Conservation (phyloP, 1,284 basidiomycete species). For the Cutaneotrichosporon sp. region DNA sequence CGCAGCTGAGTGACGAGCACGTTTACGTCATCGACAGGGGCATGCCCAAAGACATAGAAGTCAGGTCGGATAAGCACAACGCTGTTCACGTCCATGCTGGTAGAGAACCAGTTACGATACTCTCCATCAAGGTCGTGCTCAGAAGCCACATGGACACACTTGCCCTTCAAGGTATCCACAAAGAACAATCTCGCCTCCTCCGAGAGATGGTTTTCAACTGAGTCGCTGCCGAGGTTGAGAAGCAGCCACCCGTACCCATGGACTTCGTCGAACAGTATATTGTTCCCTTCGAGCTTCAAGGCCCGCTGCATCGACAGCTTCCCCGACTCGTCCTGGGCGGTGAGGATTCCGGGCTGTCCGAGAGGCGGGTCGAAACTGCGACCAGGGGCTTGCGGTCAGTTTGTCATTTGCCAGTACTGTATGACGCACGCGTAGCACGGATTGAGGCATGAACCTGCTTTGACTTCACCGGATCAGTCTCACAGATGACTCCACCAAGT, state of each 20-base stretch:
- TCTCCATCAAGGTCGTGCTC: slow-evolving; percentile 5
- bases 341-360: slow-evolving; percentile 11
- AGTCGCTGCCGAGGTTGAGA: slow-evolving; percentile 1
- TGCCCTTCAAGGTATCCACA: background rate
- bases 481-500: slow-evolving; percentile 21
- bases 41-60: slow-evolving; percentile 17
- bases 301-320: slow-evolving; percentile 4
- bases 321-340: slow-evolving; percentile 9
- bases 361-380: slow-evolving; percentile 9
- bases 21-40: background rate
- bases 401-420: background rate
- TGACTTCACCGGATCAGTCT: slow-evolving; percentile 18
- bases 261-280: slow-evolving; percentile 4
- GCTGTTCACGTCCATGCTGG: background rate
- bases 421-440: slow-evolving; percentile 1
- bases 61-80: slow-evolving; percentile 10
- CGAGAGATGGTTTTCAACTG: background rate
- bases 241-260: slow-evolving; percentile 16
- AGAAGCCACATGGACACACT: background rate
- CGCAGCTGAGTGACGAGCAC: too few species aligned
- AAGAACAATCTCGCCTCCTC: background rate
- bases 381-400: background rate
- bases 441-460: slow-evolving; percentile 4
- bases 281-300: background rate
- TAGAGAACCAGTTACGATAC: slow-evolving; percentile 11